Evolutionary conservation across 2,329 filamentous ascomycete species (phyloP), one percentile per base, ranked within the genome.

Genomic region (Penicillium italicum): DNA sequence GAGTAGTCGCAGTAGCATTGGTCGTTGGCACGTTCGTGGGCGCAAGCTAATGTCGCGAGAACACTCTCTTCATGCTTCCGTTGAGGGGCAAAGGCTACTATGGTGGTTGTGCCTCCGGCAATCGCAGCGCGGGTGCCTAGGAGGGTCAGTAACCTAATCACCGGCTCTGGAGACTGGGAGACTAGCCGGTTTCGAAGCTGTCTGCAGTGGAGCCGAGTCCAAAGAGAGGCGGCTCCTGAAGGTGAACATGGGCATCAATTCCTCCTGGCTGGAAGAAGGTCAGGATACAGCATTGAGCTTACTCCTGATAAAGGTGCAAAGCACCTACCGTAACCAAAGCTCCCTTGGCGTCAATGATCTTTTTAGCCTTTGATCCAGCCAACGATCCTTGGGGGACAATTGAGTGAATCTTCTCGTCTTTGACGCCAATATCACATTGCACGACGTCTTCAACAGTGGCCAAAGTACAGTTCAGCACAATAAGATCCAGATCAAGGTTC

Each of bases 71-170:
- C 42, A 9, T 45, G 12, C 18, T 45, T 45, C 18, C 7, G 26
- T 72, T 69, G 16, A 80, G 73, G 1, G 68, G 82, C 83, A 66
- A 86, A 85, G 0, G 81, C 75, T 8, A 85, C 69, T 14, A 85
- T 73, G 0, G 83, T 85, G 0, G 83, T 86, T 5, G 78, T 85
- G 24, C 82, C 82, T 9, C 83, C 82, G 2, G 81, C 81, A 50
- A 85, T 76, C 5, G 82, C 83, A 12, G 42, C 28, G 12, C 42
- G 42, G 12, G 42, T 45, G 28, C 28, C 42, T 45, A 22, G 12
- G 28, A 33, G 2, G 4, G 12, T 11, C n/a, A 18, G 28, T 33
- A n/a, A n/a, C n/a, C n/a, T 7, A 33, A 33, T n/a, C 5, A 1
- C 14, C 42, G 12, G 8, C 7, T 22, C 7, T 33, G 8, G 7